Percentiles rank a stretch among this genome's conserved stretches.
Conservation (phyloP, 208 protist species). For the Leishmania major region DNA sequence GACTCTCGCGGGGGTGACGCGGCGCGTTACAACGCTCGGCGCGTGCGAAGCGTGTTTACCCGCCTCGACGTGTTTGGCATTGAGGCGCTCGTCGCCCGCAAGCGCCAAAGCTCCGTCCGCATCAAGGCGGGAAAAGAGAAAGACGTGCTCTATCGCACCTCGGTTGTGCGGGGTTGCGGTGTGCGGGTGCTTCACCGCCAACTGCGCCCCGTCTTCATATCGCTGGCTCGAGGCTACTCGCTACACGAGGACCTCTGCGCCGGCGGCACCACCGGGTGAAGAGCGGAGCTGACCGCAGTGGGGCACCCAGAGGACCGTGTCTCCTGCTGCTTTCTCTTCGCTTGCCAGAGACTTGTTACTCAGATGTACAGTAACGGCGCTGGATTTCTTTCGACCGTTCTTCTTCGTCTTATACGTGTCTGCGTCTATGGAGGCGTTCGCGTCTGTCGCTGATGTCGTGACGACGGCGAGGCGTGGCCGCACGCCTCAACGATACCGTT, state of each 20-base stretch:
- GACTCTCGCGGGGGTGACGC: conserved; percentile 33
- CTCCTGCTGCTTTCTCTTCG: not conserved
- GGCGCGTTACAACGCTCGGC: conserved; percentile 36
- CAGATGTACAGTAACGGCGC: conserved; percentile 4
- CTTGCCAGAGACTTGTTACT: not conserved
- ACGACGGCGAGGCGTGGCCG: not conserved
- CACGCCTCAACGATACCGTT: not conserved
- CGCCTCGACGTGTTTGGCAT: conserved; percentile 61
- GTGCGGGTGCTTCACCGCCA: conserved; percentile 47
- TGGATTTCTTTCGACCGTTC: not conserved
- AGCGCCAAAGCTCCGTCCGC: conserved; percentile 55
- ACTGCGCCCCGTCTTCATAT: conserved; percentile 40
- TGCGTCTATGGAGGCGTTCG: not conserved
- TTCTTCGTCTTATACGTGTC: not conserved
- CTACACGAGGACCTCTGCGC: conserved; percentile 57
- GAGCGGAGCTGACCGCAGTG: not conserved
- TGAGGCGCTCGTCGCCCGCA: conserved; percentile 50
- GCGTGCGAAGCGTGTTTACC: conserved; percentile 31
- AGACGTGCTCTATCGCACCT: conserved; percentile 12
- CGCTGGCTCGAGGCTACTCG: conserved; percentile 51
- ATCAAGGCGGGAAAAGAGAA: conserved; percentile 45
- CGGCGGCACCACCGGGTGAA: not conserved
- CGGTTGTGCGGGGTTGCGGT: conserved; percentile 40
- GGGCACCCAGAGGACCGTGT: not conserved
- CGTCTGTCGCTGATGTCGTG: not conserved